Evolutionary conservation across 192 early-diverging fungal species (phyloP).

Genomic region (Rhizophagus clarus): DNA sequence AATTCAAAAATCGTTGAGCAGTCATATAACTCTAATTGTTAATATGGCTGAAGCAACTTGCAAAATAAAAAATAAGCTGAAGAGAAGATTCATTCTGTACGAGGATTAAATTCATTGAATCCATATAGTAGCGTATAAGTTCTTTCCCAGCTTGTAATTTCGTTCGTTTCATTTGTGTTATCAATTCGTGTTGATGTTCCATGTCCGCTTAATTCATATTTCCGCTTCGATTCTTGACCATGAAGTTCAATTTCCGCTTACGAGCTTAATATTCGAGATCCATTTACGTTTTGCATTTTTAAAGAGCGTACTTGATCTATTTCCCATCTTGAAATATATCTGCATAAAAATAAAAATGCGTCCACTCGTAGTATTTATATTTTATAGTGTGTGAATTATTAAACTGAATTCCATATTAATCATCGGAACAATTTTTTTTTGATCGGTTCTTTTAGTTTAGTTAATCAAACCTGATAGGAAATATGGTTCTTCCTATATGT

Average conservation of each 20-base stretch:
- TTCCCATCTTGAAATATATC: no score
- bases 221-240: background rate
- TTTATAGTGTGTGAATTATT: no score
- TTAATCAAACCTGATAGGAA: no score
- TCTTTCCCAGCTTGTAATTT: conserved; percentile 24
- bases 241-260: conserved; percentile 1
- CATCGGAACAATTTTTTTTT: no score
- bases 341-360: no score
- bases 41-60: background rate
- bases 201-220: conserved; percentile 1
- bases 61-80: background rate
- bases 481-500: no score
- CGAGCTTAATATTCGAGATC: background rate
- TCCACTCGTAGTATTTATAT: no score
- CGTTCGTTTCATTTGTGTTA: conserved; percentile 5
- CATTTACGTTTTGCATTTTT: background rate
- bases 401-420: no score
- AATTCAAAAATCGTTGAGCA: background rate
- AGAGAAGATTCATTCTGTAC: background rate
- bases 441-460: no score
- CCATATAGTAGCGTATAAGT: background rate
- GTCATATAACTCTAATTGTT: conserved; percentile 3
- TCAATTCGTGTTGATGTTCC: conserved; percentile 22
- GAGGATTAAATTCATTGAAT: background rate
- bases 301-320: no score